Conservation (phyloP, 2,329 filamentous ascomycete species). For the Aspergillus chevalieri region DNA sequence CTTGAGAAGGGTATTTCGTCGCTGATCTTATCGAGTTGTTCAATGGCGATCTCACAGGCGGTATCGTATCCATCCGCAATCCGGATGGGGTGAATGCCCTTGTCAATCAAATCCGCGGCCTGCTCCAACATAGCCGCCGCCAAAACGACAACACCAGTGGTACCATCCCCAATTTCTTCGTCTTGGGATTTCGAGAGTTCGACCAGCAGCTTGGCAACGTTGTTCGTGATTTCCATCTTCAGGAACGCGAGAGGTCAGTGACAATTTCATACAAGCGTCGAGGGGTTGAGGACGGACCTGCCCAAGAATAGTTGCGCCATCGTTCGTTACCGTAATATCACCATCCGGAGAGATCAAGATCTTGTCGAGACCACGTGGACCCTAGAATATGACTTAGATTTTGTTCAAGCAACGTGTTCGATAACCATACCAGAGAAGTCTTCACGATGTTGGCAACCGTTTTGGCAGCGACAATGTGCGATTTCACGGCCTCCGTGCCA, state of each 20-base stretch:
- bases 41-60: conserved; percentile 92
- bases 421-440: conserved; percentile 65
- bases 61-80: conserved; percentile 98
- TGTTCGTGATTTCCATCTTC: conserved; percentile 97
- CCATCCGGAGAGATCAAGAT: conserved; percentile 98
- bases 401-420: not conserved
- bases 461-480: conserved; percentile 92
- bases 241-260: conserved; percentile 3
- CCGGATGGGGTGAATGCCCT: conserved; percentile 97
- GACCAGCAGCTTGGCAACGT: conserved; percentile 93
- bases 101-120: conserved; percentile 96
- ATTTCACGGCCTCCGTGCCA: conserved; percentile 95
- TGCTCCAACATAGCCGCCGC: conserved; percentile 93
- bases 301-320: conserved; percentile 92
- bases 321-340: conserved; percentile 98
- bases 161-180: conserved; percentile 97
- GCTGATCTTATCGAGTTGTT: conserved; percentile 86
- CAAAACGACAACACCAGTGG: conserved; percentile 93
- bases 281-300: conserved; percentile 43
- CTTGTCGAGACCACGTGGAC: conserved; percentile 94
- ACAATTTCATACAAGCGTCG: conserved; percentile 1
- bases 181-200: conserved; percentile 98
- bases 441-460: conserved; percentile 97
- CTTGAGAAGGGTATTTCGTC: conserved; percentile 82
- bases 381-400: conserved; percentile 39